phyloP scores from a whole-genome alignment of 176 grass and related monocot species.

The Raddia guianensis region DNA sequence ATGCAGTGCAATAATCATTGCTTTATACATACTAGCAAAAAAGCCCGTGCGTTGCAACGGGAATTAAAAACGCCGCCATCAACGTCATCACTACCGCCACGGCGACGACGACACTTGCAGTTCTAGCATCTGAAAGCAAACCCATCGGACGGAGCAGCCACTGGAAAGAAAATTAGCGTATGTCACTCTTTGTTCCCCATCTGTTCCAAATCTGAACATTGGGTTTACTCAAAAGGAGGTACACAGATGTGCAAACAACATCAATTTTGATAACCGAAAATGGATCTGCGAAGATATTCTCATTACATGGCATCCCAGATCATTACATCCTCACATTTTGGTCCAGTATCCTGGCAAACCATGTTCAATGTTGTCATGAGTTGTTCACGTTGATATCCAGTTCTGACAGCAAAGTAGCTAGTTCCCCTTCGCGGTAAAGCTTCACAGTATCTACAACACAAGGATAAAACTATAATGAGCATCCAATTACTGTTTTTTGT shows the following conservation, averaged over 20 bases:
- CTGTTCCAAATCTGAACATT: background rate
- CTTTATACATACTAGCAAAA: too few relatives aligned
- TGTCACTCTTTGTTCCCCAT: background rate
- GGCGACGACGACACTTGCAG: too few relatives aligned
- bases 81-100: too few relatives aligned
- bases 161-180: background rate
- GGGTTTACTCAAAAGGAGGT: background rate
- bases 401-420: slow-evolving; percentile 64
- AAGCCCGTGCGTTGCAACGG: too few relatives aligned
- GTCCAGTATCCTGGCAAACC: background rate
- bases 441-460: slow-evolving; percentile 82
- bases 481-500: background rate
- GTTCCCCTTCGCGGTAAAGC: slow-evolving; percentile 75
- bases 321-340: slow-evolving; percentile 17
- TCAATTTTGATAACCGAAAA: slow-evolving; percentile 1
- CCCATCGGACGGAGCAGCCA: too few relatives aligned
- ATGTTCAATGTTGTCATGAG: slow-evolving; percentile 42
- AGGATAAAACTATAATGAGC: background rate
- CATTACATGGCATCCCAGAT: slow-evolving; percentile 26
- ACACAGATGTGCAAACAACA: slow-evolving; percentile 26
- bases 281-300: slow-evolving; percentile 4
- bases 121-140: too few relatives aligned
- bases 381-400: slow-evolving; percentile 55
- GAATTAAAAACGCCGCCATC: too few relatives aligned
- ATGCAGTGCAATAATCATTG: too few relatives aligned